Conservation (phyloP, 2,329 filamentous ascomycete species). For the Scleromitrula shiraiana region DNA sequence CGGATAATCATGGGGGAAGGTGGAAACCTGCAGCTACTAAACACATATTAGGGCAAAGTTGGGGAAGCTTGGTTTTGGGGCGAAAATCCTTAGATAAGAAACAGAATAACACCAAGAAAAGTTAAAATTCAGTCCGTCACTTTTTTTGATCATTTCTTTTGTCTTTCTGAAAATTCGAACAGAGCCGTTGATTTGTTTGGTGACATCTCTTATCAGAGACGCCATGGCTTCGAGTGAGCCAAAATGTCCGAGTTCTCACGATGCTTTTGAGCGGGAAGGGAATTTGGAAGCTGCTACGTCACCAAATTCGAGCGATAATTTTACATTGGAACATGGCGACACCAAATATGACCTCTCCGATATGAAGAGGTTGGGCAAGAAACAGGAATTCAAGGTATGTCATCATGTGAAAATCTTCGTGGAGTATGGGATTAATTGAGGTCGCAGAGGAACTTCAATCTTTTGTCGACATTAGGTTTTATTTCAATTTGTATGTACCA, state of each 20-base stretch:
- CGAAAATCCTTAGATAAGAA: not conserved
- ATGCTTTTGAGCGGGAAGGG: not conserved
- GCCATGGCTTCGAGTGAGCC: too few relatives aligned
- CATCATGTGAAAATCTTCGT: not conserved
- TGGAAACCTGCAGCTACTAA: not conserved
- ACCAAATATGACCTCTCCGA: conserved; percentile 28
- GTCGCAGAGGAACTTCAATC: conserved; percentile 33
- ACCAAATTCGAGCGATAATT: not conserved
- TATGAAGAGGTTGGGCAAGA: conserved; percentile 29
- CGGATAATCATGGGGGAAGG: not conserved
- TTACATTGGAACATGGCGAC: conserved; percentile 15
- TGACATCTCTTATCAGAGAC: too few relatives aligned
- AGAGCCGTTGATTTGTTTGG: too few relatives aligned
- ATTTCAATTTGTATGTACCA: conserved; percentile 31
- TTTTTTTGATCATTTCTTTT: not conserved
- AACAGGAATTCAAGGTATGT: conserved; percentile 25
- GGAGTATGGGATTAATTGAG: not conserved
- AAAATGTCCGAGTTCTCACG: not conserved
- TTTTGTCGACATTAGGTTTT: conserved; percentile 37
- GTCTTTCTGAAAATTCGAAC: too few relatives aligned
- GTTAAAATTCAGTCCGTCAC: not conserved
- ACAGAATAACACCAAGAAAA: not conserved
- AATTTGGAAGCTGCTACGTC: conserved; percentile 9
- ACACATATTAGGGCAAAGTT: not conserved
- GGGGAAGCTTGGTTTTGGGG: too few relatives aligned